Percentiles rank a stretch among this genome's conserved stretches.
phyloP scores from a whole-genome alignment of 2,329 filamentous ascomycete genomes.

The Beauveria sp. region DNA sequence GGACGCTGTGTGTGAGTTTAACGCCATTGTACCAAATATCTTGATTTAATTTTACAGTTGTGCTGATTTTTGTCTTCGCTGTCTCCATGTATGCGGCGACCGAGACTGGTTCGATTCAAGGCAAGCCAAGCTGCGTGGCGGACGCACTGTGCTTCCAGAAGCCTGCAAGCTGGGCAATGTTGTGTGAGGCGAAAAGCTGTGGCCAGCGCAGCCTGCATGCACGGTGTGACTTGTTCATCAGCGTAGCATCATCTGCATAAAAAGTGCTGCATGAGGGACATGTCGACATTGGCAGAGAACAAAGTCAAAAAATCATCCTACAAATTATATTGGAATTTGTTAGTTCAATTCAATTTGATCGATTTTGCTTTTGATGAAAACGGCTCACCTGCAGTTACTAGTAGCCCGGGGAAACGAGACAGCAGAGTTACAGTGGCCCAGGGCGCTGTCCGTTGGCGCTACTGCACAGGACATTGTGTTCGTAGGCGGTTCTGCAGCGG shows the following conservation, averaged over 20 bases:
- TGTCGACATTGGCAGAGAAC: not conserved
- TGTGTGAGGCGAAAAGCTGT: not conserved
- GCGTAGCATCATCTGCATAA: not conserved
- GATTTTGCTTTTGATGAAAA: not conserved
- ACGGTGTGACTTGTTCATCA: not conserved
- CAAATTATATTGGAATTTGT: not conserved
- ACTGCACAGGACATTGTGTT: not conserved
- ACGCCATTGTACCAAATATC: not conserved
- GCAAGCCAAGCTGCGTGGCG: not conserved
- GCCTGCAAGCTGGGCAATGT: not conserved
- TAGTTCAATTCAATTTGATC: not conserved
- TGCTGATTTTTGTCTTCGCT: not conserved
- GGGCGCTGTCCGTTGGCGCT: not conserved
- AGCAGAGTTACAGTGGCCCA: not conserved
- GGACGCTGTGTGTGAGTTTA: not conserved
- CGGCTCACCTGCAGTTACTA: not conserved
- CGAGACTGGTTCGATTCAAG: not conserved
- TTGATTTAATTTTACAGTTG: not conserved
- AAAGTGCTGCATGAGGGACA: not conserved
- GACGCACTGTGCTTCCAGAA: conserved; percentile 7
- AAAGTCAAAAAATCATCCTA: not conserved
- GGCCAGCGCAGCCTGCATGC: not conserved
- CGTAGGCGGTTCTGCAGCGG: not conserved
- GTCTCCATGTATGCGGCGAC: not conserved
- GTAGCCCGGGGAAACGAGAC: not conserved